Percentiles rank a stretch among this genome's conserved stretches.
phyloP scores from a whole-genome alignment of 495 filamentous ascomycete species.

The Hypoxylon lienhwacheense region DNA sequence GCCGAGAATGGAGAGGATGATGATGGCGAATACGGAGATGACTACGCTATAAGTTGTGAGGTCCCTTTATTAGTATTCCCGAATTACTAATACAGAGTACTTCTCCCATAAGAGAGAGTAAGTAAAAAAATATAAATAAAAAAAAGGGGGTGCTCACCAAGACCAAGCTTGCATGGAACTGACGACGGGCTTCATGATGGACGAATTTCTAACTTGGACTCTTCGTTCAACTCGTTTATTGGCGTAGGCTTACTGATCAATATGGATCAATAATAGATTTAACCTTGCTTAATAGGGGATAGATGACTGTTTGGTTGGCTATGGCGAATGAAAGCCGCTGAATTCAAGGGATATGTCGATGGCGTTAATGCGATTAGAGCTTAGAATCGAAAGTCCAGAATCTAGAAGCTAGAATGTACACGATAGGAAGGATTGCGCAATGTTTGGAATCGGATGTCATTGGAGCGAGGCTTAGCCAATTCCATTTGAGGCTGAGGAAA shows the following conservation, averaged over 20 bases:
- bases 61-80: constrained; percentile 7
- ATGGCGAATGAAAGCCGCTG: not conserved
- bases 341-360: constrained; percentile 12
- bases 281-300: not conserved
- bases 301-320: not conserved
- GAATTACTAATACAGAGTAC: not conserved
- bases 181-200: constrained; percentile 88
- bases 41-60: constrained; percentile 62
- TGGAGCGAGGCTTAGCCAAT: constrained; percentile 6
- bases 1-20: constrained; percentile 84
- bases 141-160: constrained; percentile 59
- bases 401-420: too few species aligned
- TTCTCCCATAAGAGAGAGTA: not conserved
- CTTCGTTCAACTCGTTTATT: not conserved
- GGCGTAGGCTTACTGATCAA: not conserved
- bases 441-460: constrained; percentile 8
- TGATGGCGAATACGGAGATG: constrained; percentile 83
- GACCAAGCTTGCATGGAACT: constrained; percentile 90
- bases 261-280: not conserved
- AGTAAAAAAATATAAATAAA: not conserved
- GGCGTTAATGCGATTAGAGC: constrained; percentile 14
- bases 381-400: too few species aligned
- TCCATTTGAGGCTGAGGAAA: not conserved
- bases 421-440: constrained; percentile 6
- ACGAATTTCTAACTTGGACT: constrained; percentile 7